Base-by-base conservation (phyloP, 2,329 filamentous ascomycete genomes). In the Penicillium digitatum region DNA sequence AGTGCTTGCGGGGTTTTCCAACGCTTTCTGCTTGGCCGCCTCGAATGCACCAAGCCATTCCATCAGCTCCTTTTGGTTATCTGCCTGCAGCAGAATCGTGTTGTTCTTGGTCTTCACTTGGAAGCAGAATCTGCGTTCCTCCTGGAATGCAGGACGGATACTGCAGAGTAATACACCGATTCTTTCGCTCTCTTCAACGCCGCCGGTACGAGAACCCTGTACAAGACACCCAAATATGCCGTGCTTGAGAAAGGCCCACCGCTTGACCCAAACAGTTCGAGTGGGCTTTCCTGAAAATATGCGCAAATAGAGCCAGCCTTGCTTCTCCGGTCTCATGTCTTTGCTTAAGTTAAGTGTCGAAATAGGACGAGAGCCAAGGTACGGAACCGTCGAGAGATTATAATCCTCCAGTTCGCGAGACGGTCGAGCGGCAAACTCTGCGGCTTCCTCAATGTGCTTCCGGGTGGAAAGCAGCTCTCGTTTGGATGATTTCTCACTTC, bases 71-170 rank as follows among this genome's bases (percentile, higher is more conserved):
- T 78, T 79, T 70, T 99, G 94, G 0, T 90, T 96, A 71, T 99
- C 94, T 5, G 93, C 89, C 74, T 99, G 94, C 3, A 99, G 79
- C 56, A 96, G 78, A 60, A 96, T 86, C 47, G 87, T 94, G 59
- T 89, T 89, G 67, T 90, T 95, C 73, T 96, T 99, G 2, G 94
- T 99, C 79, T 97, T 99, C 67, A 99, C 88, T 74, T 99, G 94
- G 66, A 99, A 96, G 71, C 94, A 97, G 74, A 97, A 99, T 16
- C 94, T 84, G 37, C 94, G 85, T 67, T 99, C 94, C 74, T 99
- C 94, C 62, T 90, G 87, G 48, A 95, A 88, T 0, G 92, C 91
- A 18, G 92, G 91, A 66, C 93, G 90, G 46, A 94, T 88, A 66
- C 90, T 95, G 76, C 94, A 99, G 37, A 99, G 84, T 49, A 99